These are phyloP conservation scores for Phytophthora foliorum DNA, from an alignment of 352 stramenopile species.

Conservation along the genomic window DNA sequence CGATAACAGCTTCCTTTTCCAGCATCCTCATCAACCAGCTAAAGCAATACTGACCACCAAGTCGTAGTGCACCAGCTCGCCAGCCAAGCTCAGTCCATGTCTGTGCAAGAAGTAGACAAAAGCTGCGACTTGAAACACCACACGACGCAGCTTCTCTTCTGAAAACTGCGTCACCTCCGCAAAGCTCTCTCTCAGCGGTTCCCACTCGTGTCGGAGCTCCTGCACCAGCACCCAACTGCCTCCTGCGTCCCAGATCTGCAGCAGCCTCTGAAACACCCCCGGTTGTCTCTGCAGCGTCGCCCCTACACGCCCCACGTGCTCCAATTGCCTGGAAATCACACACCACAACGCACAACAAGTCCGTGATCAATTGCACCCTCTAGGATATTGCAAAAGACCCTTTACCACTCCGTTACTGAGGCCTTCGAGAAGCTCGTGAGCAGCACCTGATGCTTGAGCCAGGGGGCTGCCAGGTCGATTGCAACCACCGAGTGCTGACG, in stretches of 20 bases:
- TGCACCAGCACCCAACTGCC: constrained; percentile 70
- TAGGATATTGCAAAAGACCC: constrained; percentile 6
- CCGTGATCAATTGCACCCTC: not conserved
- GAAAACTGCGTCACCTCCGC: constrained; percentile 34
- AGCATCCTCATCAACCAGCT: not conserved
- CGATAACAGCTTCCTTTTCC: not conserved
- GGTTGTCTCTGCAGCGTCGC: constrained; percentile 41
- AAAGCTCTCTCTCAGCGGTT: constrained; percentile 37
- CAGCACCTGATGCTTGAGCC: constrained; percentile 39
- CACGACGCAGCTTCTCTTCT: constrained; percentile 53
- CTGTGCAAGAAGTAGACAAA: constrained; percentile 71
- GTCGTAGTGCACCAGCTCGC: constrained; percentile 59
- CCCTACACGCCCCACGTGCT: constrained; percentile 52
- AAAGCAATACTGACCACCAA: constrained; percentile 49
- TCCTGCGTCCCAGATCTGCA: constrained; percentile 61
- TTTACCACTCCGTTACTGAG: constrained; percentile 47
- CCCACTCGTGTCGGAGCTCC: constrained; percentile 49
- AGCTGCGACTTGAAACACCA: constrained; percentile 63
- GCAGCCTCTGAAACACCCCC: constrained; percentile 54
- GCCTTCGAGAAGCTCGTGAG: constrained; percentile 53
- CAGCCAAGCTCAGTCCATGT: constrained; percentile 57
- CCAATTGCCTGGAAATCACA: constrained; percentile 45
- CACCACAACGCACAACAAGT: not conserved
- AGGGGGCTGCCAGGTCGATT: constrained; percentile 34
- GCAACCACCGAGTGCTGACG: constrained; percentile 35